A percentile compares a stretch with the other conserved stretches of the same genome.
These are phyloP conservation scores for Wickerhamiella azymoides DNA, from an alignment of 805 yeast genomes.

Conservation along the genomic window DNA sequence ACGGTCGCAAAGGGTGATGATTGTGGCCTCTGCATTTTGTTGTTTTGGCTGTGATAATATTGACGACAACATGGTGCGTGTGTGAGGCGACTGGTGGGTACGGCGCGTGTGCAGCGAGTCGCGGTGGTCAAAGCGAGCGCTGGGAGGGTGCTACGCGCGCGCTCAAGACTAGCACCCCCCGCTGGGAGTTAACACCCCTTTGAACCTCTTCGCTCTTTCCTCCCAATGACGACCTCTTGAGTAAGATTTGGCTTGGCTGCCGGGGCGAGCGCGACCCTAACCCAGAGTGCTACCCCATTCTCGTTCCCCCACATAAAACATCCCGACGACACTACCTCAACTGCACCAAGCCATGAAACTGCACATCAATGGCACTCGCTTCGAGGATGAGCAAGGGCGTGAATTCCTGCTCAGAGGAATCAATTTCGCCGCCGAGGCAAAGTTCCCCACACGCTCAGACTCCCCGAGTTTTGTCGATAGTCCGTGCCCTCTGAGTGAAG, in stretches of 20 bases:
- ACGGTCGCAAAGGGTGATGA: slow-evolving; percentile 78
- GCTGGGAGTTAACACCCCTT: not conserved
- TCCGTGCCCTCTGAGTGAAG: slow-evolving; percentile 66
- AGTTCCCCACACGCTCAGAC: slow-evolving; percentile 37
- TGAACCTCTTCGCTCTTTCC: not conserved
- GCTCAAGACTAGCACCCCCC: no score
- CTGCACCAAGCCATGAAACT: not conserved
- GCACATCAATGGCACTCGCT: not conserved
- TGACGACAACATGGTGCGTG: not conserved
- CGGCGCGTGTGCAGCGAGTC: no score
- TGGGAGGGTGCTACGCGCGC: not conserved
- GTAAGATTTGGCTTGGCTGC: no score
- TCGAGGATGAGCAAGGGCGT: slow-evolving; percentile 37
- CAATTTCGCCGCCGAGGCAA: slow-evolving; percentile 61
- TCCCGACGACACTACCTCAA: no score
- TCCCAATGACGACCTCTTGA: no score
- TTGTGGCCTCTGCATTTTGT: slow-evolving; percentile 65
- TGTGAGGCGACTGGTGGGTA: no score
- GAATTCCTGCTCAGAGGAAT: slow-evolving; percentile 57
- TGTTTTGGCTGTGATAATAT: slow-evolving; percentile 35
- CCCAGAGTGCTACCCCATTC: slow-evolving; percentile 6
- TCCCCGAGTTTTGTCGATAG: slow-evolving; percentile 58
- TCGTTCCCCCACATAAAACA: no score
- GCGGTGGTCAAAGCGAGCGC: no score
- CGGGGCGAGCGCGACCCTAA: no score